These are phyloP conservation scores for Fusarium xyrophilum DNA, from an alignment of 2,329 filamentous ascomycete genomes.

Conservation along the genomic window DNA sequence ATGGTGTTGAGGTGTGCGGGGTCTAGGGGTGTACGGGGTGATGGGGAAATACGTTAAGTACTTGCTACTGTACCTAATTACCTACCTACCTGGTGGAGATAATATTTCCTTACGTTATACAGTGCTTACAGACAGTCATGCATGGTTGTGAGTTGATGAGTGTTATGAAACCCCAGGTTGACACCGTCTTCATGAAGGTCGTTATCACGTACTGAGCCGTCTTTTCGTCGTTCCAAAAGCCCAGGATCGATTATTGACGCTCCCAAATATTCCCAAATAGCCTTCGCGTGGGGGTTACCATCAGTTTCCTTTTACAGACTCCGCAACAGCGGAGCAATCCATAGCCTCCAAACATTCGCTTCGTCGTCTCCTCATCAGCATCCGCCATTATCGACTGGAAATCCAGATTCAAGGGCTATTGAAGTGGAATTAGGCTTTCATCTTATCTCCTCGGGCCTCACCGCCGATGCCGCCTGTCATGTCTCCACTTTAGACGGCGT, in stretches of 20 bases:
- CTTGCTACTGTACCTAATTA: background rate
- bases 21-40: too few relatives aligned
- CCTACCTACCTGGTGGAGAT: background rate
- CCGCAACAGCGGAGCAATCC: background rate
- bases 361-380: background rate
- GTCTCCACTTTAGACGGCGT: conserved; percentile 1
- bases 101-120: background rate
- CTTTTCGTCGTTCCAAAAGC: background rate
- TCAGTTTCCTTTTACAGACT: background rate
- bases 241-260: background rate
- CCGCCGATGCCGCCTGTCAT: conserved; percentile 9
- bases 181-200: background rate
- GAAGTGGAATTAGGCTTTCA: background rate
- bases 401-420: background rate
- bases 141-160: background rate
- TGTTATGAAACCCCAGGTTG: background rate
- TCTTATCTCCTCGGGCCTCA: conserved; percentile 16
- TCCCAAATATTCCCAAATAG: background rate
- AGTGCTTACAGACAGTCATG: background rate
- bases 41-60: too few relatives aligned
- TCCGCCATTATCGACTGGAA: conserved; percentile 12
- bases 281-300: background rate
- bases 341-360: background rate
- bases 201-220: background rate
- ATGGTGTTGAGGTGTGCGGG: too few relatives aligned